These are phyloP conservation scores for Pseudoturritis turrita DNA, from an alignment of 345 rosid species.

Conservation along the genomic window DNA sequence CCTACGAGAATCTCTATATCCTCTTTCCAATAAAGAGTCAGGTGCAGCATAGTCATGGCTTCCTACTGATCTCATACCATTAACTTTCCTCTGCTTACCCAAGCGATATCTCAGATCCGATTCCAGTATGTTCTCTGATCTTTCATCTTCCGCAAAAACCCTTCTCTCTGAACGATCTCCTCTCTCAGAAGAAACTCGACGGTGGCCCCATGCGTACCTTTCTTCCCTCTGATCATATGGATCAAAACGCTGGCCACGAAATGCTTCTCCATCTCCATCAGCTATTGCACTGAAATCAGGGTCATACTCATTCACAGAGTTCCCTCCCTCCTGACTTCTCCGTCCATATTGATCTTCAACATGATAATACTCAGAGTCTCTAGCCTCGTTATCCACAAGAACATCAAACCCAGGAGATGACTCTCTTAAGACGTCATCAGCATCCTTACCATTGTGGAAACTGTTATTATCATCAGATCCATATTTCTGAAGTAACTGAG, in stretches of 20 bases:
- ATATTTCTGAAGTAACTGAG: slow-evolving; percentile 41
- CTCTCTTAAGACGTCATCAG: slow-evolving; percentile 67
- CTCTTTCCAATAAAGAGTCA: slow-evolving; percentile 38
- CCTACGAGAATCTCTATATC: slow-evolving; percentile 41
- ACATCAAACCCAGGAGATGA: slow-evolving; percentile 93
- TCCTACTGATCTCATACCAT: slow-evolving; percentile 65
- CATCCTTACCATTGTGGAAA: slow-evolving; percentile 55
- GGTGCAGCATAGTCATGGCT: slow-evolving; percentile 46
- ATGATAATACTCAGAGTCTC: slow-evolving; percentile 64
- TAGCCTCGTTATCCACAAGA: slow-evolving; percentile 80
- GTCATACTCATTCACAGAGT: slow-evolving; percentile 55
- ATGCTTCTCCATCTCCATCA: slow-evolving; percentile 46
- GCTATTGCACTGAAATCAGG: slow-evolving; percentile 43
- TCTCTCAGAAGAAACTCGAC: slow-evolving; percentile 50
- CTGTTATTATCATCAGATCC: slow-evolving; percentile 46
- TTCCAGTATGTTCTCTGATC: slow-evolving; percentile 43
- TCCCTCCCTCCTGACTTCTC: slow-evolving; percentile 54
- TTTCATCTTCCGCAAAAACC: slow-evolving; percentile 40
- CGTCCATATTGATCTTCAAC: slow-evolving; percentile 68
- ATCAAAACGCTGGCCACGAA: slow-evolving; percentile 44
- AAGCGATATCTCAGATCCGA: slow-evolving; percentile 72
- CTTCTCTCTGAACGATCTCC: slow-evolving; percentile 49
- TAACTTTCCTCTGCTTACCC: slow-evolving; percentile 59
- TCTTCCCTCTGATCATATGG: slow-evolving; percentile 46
- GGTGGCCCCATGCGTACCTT: slow-evolving; percentile 59